These are phyloP conservation scores for Coemansia erecta DNA, from an alignment of 192 early-diverging fungal species.

Conservation along the genomic window DNA sequence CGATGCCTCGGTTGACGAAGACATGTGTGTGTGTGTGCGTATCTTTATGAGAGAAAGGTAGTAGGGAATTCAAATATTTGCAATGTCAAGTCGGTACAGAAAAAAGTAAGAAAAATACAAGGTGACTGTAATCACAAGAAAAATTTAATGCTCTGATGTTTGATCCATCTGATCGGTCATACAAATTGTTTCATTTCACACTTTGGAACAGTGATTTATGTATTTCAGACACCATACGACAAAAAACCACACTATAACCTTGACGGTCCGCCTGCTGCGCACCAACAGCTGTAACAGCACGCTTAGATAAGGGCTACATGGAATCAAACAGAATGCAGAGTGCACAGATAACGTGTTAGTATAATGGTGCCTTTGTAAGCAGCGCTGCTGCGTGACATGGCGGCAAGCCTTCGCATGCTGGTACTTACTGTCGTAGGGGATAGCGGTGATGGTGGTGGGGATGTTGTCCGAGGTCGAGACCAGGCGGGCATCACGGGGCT, in stretches of 20 bases:
- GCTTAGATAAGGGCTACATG: conserved; percentile 53
- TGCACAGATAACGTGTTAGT: conserved; percentile 6
- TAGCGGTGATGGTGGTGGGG: conserved; percentile 91
- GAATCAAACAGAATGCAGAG: neutral
- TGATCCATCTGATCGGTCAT: no score
- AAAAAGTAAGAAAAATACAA: conserved; percentile 5
- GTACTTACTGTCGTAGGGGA: conserved; percentile 85
- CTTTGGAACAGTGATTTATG: neutral
- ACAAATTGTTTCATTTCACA: neutral
- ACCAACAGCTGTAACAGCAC: neutral
- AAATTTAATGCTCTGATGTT: neutral
- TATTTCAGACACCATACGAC: no score
- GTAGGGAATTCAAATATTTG: no score
- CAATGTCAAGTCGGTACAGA: no score
- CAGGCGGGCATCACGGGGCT: conserved; percentile 84
- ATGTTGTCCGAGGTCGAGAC: conserved; percentile 85
- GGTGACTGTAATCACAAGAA: neutral
- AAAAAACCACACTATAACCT: no score
- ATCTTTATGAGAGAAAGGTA: neutral
- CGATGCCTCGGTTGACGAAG: neutral
- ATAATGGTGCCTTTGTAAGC: neutral
- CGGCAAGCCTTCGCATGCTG: neutral
- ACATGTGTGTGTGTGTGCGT: neutral
- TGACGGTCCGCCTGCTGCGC: no score
- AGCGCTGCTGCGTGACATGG: no score